Evolutionary conservation across 352 stramenopile genomes (phyloP), one percentile per base, ranked within the genome.

Genomic region (Plasmopara muralis): DNA sequence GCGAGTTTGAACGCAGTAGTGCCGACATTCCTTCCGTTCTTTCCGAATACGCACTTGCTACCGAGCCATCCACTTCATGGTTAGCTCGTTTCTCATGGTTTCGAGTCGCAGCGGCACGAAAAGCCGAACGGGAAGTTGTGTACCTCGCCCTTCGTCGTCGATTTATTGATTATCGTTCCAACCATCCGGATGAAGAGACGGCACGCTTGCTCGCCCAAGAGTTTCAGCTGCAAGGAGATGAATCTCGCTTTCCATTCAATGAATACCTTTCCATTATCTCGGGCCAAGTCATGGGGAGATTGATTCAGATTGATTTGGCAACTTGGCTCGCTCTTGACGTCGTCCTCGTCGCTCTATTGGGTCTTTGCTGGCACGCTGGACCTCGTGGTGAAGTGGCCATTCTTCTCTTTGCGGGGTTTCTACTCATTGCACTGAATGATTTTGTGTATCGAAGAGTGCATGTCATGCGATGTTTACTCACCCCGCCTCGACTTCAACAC

Each of bases 231-330:
- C 66, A 87, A 35, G 46, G 49, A 3, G 52, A 58, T 3, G 20
- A 25, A 1, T 25, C 20, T 1, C 20, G 20, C 20, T 25, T 25
- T 25, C 20, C 20, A 3, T 89, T 89, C 59, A 81, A 89, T 55
- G 76, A 87, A 50, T 89, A 89, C 47, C 66, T 89, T 6, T 74
- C 72, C 7, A 80, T 87, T 54, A 85, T 89, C 47, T 87, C 76
- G 3, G 79, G 79, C 14, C 76, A 87, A 54, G 73, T 85, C 42
- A 86, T 89, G 79, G 74, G 58, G 2, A 53, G 73, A 20, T 62
- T 89, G 3, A 86, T 89, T 37, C 72, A 84, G 58, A 85, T 89
- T 53, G 79, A 89, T 47, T 55, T 77, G 56, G 50, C 70, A 18
- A 89, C 79, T 39, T 89, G 79, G 79, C 15, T 87, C 31, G 72